phyloP scores from a whole-genome alignment of 495 filamentous ascomycete species.

The Aspergillus baeticus region DNA sequence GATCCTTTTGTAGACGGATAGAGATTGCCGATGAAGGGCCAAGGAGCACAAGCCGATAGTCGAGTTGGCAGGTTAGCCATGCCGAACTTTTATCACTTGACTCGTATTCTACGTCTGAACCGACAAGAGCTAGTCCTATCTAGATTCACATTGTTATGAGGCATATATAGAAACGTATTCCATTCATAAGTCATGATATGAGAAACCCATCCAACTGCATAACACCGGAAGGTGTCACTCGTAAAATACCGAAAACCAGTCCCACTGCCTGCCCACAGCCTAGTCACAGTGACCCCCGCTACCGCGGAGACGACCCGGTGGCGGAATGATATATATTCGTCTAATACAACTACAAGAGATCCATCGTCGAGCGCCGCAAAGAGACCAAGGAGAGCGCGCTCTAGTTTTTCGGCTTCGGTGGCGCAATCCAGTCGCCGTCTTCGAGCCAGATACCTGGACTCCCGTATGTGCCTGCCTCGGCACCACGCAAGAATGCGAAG shows the following conservation, averaged over 20 bases:
- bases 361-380: background rate
- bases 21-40: no score
- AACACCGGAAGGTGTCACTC: background rate
- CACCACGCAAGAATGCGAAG: conserved; percentile 77
- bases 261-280: no score
- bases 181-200: background rate
- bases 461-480: conserved; percentile 70
- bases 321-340: background rate
- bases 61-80: no score
- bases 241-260: background rate
- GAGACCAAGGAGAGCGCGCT: background rate
- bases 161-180: no score
- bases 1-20: no score
- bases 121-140: no score
- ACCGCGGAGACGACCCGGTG: background rate
- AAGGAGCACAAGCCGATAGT: no score
- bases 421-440: conserved; percentile 66
- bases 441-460: conserved; percentile 74
- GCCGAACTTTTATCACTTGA: no score
- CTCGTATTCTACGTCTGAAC: no score
- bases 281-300: no score
- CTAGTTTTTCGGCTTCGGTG: conserved; percentile 29
- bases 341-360: no score
- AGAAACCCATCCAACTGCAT: background rate
- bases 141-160: no score